Evolutionary conservation across 495 filamentous ascomycete genomes (phyloP), one percentile per base, ranked within the genome.

Genomic region (Podospora pseudoanserina): DNA sequence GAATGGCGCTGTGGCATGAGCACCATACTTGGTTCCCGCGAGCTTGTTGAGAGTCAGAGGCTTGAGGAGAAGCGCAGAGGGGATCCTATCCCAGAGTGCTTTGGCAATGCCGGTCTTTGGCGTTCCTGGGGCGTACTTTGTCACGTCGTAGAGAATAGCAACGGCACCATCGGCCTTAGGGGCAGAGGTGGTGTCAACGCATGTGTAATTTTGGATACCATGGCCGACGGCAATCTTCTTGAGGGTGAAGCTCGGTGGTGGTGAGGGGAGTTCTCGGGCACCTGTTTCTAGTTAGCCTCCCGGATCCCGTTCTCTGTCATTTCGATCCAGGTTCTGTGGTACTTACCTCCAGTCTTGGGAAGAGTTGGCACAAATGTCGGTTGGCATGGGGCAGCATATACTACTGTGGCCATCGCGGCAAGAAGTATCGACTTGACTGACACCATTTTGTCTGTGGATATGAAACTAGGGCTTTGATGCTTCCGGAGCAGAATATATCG

Each of bases 181-280:
- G 16, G 69, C 57, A 19, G 68, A 61, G 18, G 63, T 23, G 6
- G 54, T 34, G 64, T 69, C 19, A 16, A 71, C 65, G 75, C 91
- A 93, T 28, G 86, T 90, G 81, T 93, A 93, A 81, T 93, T 93
- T 72, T 93, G 91, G 68, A 89, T 87, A 64, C 91, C 91, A 39
- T 88, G 88, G 70, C 90, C 91, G 64, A 92, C 67, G 64, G 84
- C 86, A 70, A 92, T 83, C 74, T 86, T 84, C 76, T 86, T 85
- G 65, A 92, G 82, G 15, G 74, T 77, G 49, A 86, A 68, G 65
- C 76, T 77, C 13, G 77, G 39, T 13, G 78, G 75, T 4, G 88
- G 87, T 0, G 71, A 39, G 6, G 83, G 79, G 18, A 91, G 83
- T 18, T 82, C 71, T 2, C 63, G 67, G 44, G 70, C 76, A 70